Evolutionary conservation across 352 stramenopile species (phyloP), one percentile per base, ranked within the genome.

Genomic region (Ophiocytium majus): DNA sequence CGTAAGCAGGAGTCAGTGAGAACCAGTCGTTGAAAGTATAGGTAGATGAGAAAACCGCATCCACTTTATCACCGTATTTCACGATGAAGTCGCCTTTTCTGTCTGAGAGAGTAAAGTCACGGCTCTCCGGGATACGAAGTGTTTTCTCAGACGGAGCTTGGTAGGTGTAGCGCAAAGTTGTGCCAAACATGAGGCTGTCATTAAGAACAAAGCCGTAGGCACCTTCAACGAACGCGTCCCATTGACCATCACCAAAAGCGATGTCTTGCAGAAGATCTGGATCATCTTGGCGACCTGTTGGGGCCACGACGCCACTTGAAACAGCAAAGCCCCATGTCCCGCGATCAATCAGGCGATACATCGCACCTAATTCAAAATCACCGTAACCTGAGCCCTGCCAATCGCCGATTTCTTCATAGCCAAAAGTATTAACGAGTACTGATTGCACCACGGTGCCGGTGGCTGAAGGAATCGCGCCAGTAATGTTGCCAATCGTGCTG

Each of bases 201-300:
- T 71, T 71, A 23, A 71, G 19, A 28, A 71, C 28, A 28, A 23
- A 71, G 28, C 57, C 57, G 57, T 23, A 23, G 28, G 19, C 57
- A 28, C 23, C 19, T 71, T 71, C 57, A 23, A 23, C 57, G 57
- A 71, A 71, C 19, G 28, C 57, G 28, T 71, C 57, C 19, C 23
- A 71, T 28, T 71, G 57, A 71, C 57, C 57, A 28, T 71, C 57
- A 71, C 57, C 57, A 71, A 71, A 71, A 71, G 19, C 57, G 57
- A 71, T 71, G 28, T 71, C 57, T 28, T 71, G 57, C 23, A 71
- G 57, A 28, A 71, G 23, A 28, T 71, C 57, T 28, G 57, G 57
- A 71, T 71, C 57, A 71, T 71, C 57, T 28, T 71, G 57, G 23
- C 57, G 23, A 23, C 57, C 57, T 23, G 57, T 71, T 28, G 57